Conservation (phyloP, 1,139 yeast species). For the Suhomyces maxii region DNA sequence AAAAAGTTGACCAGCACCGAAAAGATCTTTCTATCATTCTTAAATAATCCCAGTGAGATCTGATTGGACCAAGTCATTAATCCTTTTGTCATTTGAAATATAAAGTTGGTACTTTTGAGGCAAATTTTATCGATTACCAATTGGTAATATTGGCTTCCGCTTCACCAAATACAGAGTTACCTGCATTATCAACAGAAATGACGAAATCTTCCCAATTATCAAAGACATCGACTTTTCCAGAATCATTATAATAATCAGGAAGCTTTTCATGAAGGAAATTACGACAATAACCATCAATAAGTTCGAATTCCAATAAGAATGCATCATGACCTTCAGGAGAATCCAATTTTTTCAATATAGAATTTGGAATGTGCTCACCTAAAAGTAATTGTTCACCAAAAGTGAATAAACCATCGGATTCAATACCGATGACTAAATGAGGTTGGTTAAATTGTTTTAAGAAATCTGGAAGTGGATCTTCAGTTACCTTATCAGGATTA, state of each 20-base stretch:
- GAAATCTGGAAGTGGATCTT: slow-evolving; percentile 43
- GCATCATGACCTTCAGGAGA: slow-evolving; percentile 99
- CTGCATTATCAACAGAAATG: slow-evolving; percentile 43
- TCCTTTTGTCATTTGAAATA: too few relatives aligned
- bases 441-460: slow-evolving; percentile 66
- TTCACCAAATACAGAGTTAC: slow-evolving; percentile 87
- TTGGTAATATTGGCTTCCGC: slow-evolving; percentile 85
- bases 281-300: slow-evolving; percentile 69
- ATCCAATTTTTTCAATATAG: slow-evolving; percentile 66
- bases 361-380: slow-evolving; percentile 72
- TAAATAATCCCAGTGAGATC: too few relatives aligned
- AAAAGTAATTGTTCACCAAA: slow-evolving; percentile 85
- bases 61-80: too few relatives aligned
- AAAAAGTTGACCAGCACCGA: too few relatives aligned
- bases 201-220: slow-evolving; percentile 51
- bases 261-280: slow-evolving; percentile 61
- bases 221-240: slow-evolving; percentile 52
- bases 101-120: too few relatives aligned
- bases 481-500: slow-evolving; percentile 19
- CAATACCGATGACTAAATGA: slow-evolving; percentile 81
- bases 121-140: slow-evolving; percentile 50
- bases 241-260: slow-evolving; percentile 52
- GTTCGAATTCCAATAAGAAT: slow-evolving; percentile 81
- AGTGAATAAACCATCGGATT: slow-evolving; percentile 91
- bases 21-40: too few relatives aligned